These are phyloP conservation scores for Prunus dulcis DNA, from an alignment of 306 rosid species.

Conservation along the genomic window DNA sequence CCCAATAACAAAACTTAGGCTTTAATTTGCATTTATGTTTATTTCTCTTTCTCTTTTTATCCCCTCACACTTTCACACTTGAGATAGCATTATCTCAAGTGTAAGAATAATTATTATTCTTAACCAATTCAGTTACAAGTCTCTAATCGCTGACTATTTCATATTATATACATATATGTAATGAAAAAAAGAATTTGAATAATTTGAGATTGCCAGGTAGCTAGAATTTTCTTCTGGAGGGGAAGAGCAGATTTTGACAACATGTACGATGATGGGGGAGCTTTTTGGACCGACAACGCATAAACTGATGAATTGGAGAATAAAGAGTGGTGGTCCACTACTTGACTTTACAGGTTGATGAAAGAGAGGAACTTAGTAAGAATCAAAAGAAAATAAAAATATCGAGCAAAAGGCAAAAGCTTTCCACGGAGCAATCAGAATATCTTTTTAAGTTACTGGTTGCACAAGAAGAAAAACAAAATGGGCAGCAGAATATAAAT, in stretches of 20 bases:
- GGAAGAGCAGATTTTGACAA: not conserved
- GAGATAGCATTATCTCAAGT: too few relatives aligned
- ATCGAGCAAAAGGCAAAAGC: not conserved
- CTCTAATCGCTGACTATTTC: not conserved
- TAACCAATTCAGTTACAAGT: too few relatives aligned
- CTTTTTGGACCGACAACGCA: constrained; percentile 8
- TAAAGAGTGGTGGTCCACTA: constrained; percentile 15
- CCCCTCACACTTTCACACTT: too few relatives aligned
- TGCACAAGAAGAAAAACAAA: not conserved
- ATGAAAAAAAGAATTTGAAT: not conserved
- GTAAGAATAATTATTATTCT: too few relatives aligned
- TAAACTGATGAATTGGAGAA: constrained; percentile 11
- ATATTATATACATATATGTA: not conserved
- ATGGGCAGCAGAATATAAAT: constrained; percentile 4
- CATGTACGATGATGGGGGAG: not conserved
- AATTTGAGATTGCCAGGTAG: not conserved
- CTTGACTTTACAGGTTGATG: constrained; percentile 6
- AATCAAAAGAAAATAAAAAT: not conserved
- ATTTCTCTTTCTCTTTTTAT: too few relatives aligned
- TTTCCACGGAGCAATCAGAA: not conserved
- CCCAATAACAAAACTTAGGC: not conserved
- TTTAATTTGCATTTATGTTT: not conserved
- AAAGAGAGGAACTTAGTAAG: constrained; percentile 14
- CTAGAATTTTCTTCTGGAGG: not conserved
- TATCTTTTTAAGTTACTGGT: not conserved